Evolutionary conservation across 768 basidiomycete species (phyloP).

Genomic region (Russula sp.): DNA sequence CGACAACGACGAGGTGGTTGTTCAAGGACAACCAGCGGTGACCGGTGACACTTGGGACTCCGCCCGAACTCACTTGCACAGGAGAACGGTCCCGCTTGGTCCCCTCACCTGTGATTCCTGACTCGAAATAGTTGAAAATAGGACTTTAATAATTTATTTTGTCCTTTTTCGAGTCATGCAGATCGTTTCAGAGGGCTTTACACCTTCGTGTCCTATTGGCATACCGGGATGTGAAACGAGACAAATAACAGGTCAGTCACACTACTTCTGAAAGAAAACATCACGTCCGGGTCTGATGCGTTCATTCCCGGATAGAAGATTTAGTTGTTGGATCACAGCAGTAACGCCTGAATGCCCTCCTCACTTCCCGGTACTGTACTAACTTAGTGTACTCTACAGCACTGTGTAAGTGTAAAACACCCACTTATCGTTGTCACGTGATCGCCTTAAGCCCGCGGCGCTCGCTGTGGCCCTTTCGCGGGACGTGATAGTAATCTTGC

Average conservation of each 20-base stretch:
- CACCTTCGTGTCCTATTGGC: no score
- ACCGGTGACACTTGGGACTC: constrained; percentile 23
- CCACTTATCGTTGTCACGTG: neutral
- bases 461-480: neutral
- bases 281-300: neutral
- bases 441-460: neutral
- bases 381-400: no score
- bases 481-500: neutral
- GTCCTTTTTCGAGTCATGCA: neutral
- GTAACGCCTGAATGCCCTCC: no score
- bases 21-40: constrained; percentile 26
- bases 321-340: no score
- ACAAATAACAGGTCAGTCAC: neutral
- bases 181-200: no score
- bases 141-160: no score
- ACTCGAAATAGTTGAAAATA: no score
- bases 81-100: neutral
- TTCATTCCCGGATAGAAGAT: neutral
- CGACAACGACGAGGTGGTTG: constrained; percentile 27
- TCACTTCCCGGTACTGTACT: no score
- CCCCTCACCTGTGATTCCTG: neutral
- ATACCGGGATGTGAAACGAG: neutral
- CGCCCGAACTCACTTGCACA: constrained; percentile 24
- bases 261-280: neutral
- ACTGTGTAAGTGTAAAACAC: no score